Conservation (phyloP, 1,284 basidiomycete genomes). For the Coriolopsis trogii region DNA sequence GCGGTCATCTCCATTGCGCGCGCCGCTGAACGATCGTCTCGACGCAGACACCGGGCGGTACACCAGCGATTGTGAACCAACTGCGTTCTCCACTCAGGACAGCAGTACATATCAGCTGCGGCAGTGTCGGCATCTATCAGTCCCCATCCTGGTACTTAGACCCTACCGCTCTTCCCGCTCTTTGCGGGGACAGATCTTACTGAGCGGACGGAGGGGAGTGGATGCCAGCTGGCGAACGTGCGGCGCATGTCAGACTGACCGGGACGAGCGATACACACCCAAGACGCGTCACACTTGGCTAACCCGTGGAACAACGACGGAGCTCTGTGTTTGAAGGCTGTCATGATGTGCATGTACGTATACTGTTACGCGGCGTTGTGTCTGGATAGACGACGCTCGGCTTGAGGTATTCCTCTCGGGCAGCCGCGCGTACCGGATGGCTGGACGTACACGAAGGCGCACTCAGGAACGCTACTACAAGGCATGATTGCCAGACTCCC, state of each 20-base stretch:
- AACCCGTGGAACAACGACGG: constrained; percentile 54
- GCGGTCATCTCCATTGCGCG: no score
- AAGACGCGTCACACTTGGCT: constrained; percentile 43
- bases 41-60: constrained; percentile 64
- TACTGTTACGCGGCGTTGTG: not conserved
- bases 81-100: constrained; percentile 56
- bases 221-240: constrained; percentile 57
- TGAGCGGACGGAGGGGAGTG: constrained; percentile 76
- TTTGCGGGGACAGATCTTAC: constrained; percentile 58
- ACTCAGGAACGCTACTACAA: constrained; percentile 55
- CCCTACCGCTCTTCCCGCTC: constrained; percentile 51
- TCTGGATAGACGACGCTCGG: not conserved
- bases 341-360: constrained; percentile 71
- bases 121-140: constrained; percentile 65
- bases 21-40: constrained; percentile 59
- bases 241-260: constrained; percentile 63
- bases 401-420: constrained; percentile 55
- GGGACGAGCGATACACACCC: constrained; percentile 70
- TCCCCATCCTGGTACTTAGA: constrained; percentile 57
- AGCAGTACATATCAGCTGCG: constrained; percentile 47
- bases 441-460: constrained; percentile 57
- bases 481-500: constrained; percentile 62
- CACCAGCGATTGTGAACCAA: constrained; percentile 64
- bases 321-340: constrained; percentile 61
- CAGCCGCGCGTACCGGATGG: constrained; percentile 62